Evolutionary conservation across 192 early-diverging fungal species (phyloP), one percentile per base, ranked within the genome.

Genomic region (Coemansia sp.): DNA sequence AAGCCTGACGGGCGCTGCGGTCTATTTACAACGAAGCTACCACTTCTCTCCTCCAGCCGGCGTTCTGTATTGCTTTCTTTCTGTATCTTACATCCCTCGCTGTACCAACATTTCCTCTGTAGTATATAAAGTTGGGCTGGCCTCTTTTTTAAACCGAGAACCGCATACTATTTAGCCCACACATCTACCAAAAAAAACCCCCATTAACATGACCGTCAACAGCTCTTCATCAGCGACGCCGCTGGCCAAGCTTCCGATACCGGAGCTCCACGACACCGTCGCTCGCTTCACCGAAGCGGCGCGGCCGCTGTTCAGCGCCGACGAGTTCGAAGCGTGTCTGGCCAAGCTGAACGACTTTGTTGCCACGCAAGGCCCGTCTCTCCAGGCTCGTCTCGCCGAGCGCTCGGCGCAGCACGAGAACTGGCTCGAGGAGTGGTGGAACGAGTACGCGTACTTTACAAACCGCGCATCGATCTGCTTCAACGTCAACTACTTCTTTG

Each of bases 371-470:
- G 79, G 78, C 10, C 72, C 78, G 3, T 53, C 68, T 12, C 76
- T 82, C 10, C 67, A 72, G 23, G 65, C 42, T 0, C 82, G 83
- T 20, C 75, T 82, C 39, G 29, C 45, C 26, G 67, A 74, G 44
- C 72, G 75, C 40, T 67, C 57, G 1, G 44, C 61, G 21, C 29
- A 42, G 30, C 65, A 53, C 46, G 59, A 53, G 25, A 64, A 63
- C 65, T 81, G 76, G 79, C 69, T 78, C 22, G 76, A 77, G 42
- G 73, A 65, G 19, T 71, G 75, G 72, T 79, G 74, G 72, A 78
- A 79, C 43, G 73, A 73, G 28, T 76, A 77, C 31, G 78, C 70
- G 3, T 77, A 82, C 55, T 79, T 82, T 44, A 26, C 38, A 40
- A 75, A 82, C 66, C 77, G 74, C 39, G 62, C 67, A 20, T 73